Evolutionary conservation across 352 stramenopile genomes (phyloP), one percentile per base, ranked within the genome.

Genomic region (Pythium angustatum): DNA sequence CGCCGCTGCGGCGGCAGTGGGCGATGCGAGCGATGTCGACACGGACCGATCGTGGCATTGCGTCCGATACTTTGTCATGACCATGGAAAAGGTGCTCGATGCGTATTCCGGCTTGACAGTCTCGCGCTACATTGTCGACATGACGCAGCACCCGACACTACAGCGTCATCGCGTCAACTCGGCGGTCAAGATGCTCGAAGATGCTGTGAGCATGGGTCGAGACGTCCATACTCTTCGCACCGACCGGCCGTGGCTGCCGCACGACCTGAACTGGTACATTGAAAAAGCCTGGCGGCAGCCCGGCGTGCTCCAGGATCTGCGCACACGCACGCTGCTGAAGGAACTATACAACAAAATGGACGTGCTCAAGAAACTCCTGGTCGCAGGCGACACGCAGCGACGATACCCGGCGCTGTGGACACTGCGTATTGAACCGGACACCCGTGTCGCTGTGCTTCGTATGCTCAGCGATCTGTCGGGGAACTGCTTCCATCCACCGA

Each of bases 381-480:
- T 58, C 33, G 47, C 61, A 1, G 27, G 40, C 6, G 54, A 69
- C 19, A 24, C 9, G 2, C 36, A 48, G 40, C 63, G 63, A 15
- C 38, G 36, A 3, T 58, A 64, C 33, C 63, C 56, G 14, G 63
- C 63, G 3, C 24, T 70, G 17, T 70, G 63, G 63, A 65, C 45
- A 15, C 21, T 62, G 0, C 48, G 54, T 6, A 40, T 40, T 27
- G 33, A 47, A 7, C 11, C 15, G 7, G 38, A 55, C 11, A 19
- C 21, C 14, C 1, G 24, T 14, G 19, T 44, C 19, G 41, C 41
- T 24, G 38, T 40, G 15, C 24, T 70, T 6, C 17, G 27, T 1
- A 58, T 70, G 38, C 50, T 65, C 3, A 70, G 63, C 27, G 63
- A 70, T 36, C 24, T 70, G 0, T 70, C 63, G 2, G 63, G 63